Conservation (phyloP, 2,329 filamentous ascomycete species). For the Trichoderma simmonsii region DNA sequence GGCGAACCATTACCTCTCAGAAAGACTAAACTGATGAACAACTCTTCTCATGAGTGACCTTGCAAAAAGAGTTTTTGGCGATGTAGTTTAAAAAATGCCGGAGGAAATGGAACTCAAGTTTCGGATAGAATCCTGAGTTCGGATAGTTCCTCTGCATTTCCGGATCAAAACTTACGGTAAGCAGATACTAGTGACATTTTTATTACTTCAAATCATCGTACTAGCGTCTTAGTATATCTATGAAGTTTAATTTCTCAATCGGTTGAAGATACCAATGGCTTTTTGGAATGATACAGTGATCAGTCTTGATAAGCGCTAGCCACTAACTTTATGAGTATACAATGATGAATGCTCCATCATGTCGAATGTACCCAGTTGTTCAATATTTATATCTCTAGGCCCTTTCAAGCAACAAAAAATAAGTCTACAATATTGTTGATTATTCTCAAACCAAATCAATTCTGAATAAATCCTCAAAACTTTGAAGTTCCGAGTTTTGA, state of each 20-base stretch:
- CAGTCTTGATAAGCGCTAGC: background rate
- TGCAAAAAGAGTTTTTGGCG: background rate
- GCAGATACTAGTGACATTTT: background rate
- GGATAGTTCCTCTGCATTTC: background rate
- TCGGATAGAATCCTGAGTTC: background rate
- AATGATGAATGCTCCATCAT: background rate
- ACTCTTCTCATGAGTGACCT: background rate
- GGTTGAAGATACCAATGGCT: background rate
- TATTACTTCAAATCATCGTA: background rate
- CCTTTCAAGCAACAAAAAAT: background rate
- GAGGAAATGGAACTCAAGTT: background rate
- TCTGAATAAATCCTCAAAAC: background rate
- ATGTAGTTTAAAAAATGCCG: background rate
- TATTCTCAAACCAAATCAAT: background rate
- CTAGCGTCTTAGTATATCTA: background rate
- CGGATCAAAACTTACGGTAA: background rate
- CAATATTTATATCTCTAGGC: background rate
- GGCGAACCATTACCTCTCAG: background rate
- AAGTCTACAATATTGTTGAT: background rate
- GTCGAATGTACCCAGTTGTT: background rate
- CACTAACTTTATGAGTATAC: background rate
- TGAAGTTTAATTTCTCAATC: background rate
- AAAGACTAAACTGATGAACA: background rate
- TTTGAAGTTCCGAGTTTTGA: background rate
- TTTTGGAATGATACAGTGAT: background rate